These are phyloP conservation scores for Boletus putidus DNA, from an alignment of 1,284 basidiomycete species.

Conservation along the genomic window DNA sequence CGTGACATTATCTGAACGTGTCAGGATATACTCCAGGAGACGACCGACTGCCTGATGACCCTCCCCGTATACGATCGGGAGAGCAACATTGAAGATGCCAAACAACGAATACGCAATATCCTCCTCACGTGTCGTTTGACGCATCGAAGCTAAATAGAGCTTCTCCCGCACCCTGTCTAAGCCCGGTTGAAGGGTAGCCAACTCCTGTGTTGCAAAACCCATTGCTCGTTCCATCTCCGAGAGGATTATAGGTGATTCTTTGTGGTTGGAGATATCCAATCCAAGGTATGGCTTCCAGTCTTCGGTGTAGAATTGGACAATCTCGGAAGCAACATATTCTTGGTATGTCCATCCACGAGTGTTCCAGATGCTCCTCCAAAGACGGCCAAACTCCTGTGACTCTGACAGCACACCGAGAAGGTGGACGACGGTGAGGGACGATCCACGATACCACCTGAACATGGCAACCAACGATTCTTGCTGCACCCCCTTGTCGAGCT, in stretches of 20 bases:
- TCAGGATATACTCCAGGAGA: constrained; percentile 15
- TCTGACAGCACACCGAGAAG: not conserved
- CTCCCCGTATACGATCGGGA: constrained; percentile 13
- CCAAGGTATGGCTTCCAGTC: constrained; percentile 21
- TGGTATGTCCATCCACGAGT: constrained; percentile 18
- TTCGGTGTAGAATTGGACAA: constrained; percentile 15
- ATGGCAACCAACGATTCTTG: constrained; percentile 19
- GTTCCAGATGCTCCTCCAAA: not conserved
- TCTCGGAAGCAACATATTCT: constrained; percentile 12
- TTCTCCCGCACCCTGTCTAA: constrained; percentile 9
- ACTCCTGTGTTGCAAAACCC: not conserved
- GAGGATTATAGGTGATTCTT: not conserved
- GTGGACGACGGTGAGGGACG: constrained; percentile 11
- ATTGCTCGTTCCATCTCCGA: constrained; percentile 8
- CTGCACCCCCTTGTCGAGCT: not conserved
- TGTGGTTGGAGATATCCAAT: constrained; percentile 9
- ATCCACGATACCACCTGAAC: constrained; percentile 17
- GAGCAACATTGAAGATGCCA: constrained; percentile 13
- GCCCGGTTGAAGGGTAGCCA: constrained; percentile 4
- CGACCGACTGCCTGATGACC: constrained; percentile 15
- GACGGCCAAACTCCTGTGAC: not conserved
- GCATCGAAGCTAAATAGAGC: constrained; percentile 14
- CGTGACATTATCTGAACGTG: constrained; percentile 7
- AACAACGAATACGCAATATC: constrained; percentile 21
- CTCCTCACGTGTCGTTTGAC: constrained; percentile 10